These are phyloP conservation scores for Hericium coralloides DNA, from an alignment of 768 basidiomycete species.

Conservation along the genomic window DNA sequence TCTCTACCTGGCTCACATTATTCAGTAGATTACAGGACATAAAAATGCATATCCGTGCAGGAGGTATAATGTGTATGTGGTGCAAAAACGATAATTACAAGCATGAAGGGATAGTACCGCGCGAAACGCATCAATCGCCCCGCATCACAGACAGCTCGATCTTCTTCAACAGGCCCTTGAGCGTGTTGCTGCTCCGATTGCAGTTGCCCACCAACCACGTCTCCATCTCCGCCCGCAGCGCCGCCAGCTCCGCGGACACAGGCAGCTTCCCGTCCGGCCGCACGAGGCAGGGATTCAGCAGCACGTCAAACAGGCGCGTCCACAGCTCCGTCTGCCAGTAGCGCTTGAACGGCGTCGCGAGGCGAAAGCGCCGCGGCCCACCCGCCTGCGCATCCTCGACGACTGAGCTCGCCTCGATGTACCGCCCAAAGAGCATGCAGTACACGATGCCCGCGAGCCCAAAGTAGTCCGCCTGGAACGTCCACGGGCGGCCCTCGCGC, in stretches of 20 bases:
- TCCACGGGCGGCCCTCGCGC: constrained; percentile 78
- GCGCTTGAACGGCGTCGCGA: constrained; percentile 74
- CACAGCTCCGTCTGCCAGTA: constrained; percentile 94
- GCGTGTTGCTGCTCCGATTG: constrained; percentile 70
- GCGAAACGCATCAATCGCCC: constrained; percentile 15
- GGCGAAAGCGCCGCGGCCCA: constrained; percentile 38
- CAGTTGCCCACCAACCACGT: constrained; percentile 80
- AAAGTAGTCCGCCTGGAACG: constrained; percentile 92
- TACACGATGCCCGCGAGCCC: constrained; percentile 93
- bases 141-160: constrained; percentile 48
- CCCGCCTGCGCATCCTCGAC: constrained; percentile 18
- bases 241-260: constrained; percentile 56
- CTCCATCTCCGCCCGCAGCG: constrained; percentile 76
- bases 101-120: neutral
- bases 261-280: constrained; percentile 56
- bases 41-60: neutral
- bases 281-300: constrained; percentile 74
- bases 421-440: constrained; percentile 95
- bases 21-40: neutral
- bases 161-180: constrained; percentile 80
- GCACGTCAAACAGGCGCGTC: constrained; percentile 71
- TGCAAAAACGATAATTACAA: neutral
- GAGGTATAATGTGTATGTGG: neutral
- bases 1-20: too few species aligned
- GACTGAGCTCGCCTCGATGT: constrained; percentile 71